Conservation (phyloP, 2,329 filamentous ascomycete species). For the Elsinoe batatas region DNA sequence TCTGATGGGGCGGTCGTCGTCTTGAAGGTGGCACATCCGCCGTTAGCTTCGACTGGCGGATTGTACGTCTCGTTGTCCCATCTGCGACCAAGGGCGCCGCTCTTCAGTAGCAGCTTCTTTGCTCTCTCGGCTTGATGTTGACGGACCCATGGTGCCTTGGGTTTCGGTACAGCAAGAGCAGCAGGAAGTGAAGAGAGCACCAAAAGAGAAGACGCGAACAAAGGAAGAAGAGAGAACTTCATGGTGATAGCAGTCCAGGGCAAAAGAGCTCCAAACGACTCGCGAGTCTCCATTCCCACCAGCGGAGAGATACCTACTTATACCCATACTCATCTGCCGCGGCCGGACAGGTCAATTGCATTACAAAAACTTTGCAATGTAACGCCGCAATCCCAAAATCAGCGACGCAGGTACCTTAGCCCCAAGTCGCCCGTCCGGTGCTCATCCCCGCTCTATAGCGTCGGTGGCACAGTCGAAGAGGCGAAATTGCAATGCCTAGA, state of each 20-base stretch:
- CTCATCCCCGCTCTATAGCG: not conserved
- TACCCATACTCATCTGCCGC: not conserved
- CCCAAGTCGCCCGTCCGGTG: not conserved
- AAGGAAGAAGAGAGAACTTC: not conserved
- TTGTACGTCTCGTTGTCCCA: not conserved
- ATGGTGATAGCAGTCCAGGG: not conserved
- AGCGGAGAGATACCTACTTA: not conserved
- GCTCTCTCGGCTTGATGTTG: not conserved
- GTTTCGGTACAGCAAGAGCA: not conserved
- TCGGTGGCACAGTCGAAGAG: not conserved
- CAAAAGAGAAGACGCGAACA: not conserved
- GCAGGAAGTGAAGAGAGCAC: not conserved
- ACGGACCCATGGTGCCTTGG: not conserved
- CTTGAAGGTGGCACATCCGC: not conserved
- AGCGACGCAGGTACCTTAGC: not conserved
- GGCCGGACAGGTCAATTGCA: not conserved
- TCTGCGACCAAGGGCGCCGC: not conserved
- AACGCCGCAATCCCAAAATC: not conserved
- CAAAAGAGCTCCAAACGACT: not conserved
- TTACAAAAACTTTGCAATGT: not conserved
- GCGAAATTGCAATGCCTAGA: not conserved
- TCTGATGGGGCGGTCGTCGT: conserved; percentile 28
- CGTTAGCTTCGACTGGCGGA: not conserved
- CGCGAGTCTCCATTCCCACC: not conserved
- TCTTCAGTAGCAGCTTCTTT: conserved; percentile 1